These are phyloP conservation scores for Epichloe sibirici DNA, from an alignment of 2,329 filamentous ascomycete species.

Conservation along the genomic window DNA sequence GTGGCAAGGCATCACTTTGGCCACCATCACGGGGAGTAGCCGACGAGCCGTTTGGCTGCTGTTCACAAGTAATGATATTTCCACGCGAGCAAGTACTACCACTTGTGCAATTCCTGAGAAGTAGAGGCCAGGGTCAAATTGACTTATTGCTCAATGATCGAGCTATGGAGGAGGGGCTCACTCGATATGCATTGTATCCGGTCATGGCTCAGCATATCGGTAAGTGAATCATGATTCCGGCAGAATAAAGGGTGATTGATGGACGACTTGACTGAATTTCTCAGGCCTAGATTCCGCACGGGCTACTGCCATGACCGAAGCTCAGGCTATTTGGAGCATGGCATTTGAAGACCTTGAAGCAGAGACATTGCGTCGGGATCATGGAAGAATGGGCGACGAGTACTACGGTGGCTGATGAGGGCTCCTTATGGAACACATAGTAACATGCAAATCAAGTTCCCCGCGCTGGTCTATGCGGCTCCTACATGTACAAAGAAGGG, in stretches of 20 bases:
- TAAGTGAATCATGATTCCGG: not conserved
- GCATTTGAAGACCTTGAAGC: not conserved
- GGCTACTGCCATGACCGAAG: not conserved
- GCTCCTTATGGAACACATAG: not conserved
- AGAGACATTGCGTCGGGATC: not conserved
- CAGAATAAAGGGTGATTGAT: not conserved
- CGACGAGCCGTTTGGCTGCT: constrained; percentile 1
- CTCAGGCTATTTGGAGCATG: constrained; percentile 1
- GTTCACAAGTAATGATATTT: not conserved
- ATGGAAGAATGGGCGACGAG: not conserved
- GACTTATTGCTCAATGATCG: not conserved
- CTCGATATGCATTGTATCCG: not conserved
- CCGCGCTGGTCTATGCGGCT: no score
- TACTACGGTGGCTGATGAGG: not conserved
- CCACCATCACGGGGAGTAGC: not conserved
- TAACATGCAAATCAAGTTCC: no score
- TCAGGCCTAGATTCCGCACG: not conserved
- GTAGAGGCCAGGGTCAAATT: not conserved
- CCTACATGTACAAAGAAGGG: no score
- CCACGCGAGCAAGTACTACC: not conserved
- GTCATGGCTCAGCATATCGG: not conserved
- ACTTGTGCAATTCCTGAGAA: not conserved
- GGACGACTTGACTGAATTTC: not conserved
- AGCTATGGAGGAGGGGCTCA: not conserved
- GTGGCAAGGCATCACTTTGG: not conserved